These are phyloP conservation scores for Vigna angularis DNA, from an alignment of 306 rosid species.

Conservation along the genomic window DNA sequence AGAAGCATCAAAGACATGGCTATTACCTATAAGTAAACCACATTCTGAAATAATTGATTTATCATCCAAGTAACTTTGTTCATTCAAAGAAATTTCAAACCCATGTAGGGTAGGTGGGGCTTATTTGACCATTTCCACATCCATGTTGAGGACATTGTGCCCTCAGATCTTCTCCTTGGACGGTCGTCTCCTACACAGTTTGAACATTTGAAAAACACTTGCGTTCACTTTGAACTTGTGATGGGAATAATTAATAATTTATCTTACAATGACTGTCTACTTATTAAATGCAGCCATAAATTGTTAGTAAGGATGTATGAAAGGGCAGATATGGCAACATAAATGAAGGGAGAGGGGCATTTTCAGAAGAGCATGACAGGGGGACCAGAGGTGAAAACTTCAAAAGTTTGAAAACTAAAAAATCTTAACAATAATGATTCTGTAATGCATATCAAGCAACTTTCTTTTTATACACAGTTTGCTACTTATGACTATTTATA, in stretches of 20 bases:
- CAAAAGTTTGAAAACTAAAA: conserved; percentile 23
- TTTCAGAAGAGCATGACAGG: conserved; percentile 10
- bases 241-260: conserved; percentile 44
- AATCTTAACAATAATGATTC: conserved; percentile 31
- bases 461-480: conserved; percentile 30
- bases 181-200: conserved; percentile 3
- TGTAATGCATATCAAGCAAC: conserved; percentile 34
- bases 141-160: neutral
- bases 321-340: conserved; percentile 52
- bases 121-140: conserved; percentile 37
- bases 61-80: conserved; percentile 6
- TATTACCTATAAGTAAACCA: conserved; percentile 36
- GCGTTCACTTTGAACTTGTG: conserved; percentile 51
- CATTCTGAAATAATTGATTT: conserved; percentile 45
- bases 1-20: conserved; percentile 34
- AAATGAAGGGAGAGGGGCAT: conserved; percentile 42
- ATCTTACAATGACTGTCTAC: conserved; percentile 41
- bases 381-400: conserved; percentile 29
- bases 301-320: conserved; percentile 16
- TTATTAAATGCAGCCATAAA: conserved; percentile 58
- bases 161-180: conserved; percentile 15
- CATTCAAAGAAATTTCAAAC: conserved; percentile 24
- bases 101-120: conserved; percentile 32
- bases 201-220: conserved; percentile 43
- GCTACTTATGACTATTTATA: conserved; percentile 11